Conservation (phyloP, 805 yeast genomes). For the Wickerhamomyces strasburgensis region DNA sequence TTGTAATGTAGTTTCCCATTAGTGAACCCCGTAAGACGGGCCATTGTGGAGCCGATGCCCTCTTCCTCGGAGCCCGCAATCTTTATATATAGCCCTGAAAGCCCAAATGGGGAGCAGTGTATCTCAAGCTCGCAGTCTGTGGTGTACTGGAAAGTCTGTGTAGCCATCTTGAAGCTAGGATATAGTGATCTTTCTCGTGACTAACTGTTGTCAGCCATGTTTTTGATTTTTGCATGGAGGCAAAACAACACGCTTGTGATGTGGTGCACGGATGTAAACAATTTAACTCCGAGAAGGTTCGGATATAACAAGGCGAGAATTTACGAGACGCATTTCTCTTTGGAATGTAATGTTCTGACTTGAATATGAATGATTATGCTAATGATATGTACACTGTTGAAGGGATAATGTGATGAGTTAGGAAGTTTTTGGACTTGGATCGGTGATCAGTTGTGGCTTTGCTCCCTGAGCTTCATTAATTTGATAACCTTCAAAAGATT, state of each 20-base stretch:
- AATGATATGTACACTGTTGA: too few species aligned
- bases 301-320: too few species aligned
- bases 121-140: conserved; percentile 48
- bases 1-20: conserved; percentile 46
- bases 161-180: neutral
- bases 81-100: conserved; percentile 46
- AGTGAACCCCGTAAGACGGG: conserved; percentile 47
- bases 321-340: too few species aligned
- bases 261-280: too few species aligned
- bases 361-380: too few species aligned
- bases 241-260: too few species aligned
- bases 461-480: neutral
- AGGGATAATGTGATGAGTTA: too few species aligned
- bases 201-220: too few species aligned
- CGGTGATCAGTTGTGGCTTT: neutral
- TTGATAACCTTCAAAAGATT: neutral
- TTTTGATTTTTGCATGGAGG: too few species aligned
- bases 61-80: conserved; percentile 43
- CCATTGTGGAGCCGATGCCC: conserved; percentile 55
- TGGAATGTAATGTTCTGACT: too few species aligned
- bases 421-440: neutral
- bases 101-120: conserved; percentile 54
- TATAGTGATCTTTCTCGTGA: too few species aligned
- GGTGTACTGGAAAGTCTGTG: conserved; percentile 36
- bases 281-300: too few species aligned